Evolutionary conservation across 139 green algal species (phyloP).

Genomic region (Chlorella sp.): DNA sequence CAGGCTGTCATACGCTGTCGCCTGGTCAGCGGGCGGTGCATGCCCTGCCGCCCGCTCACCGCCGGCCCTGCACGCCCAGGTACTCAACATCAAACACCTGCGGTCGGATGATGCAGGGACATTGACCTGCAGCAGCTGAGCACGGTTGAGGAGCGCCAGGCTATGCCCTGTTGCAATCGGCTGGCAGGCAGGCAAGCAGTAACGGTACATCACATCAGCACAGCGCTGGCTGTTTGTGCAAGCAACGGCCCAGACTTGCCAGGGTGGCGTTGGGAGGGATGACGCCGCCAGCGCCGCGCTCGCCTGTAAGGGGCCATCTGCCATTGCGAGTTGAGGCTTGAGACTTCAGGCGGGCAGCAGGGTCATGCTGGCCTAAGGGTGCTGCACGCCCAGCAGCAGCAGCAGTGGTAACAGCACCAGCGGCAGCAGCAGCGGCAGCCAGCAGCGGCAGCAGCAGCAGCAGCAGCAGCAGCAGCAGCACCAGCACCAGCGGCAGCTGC

Average conservation of each 20-base stretch:
- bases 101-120: too few relatives aligned
- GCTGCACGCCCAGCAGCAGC: too few relatives aligned
- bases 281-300: slow-evolving; percentile 75
- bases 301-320: slow-evolving; percentile 29
- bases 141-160: too few relatives aligned
- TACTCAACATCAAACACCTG: slow-evolving; percentile 84
- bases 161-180: too few relatives aligned
- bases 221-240: too few relatives aligned
- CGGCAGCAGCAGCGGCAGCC: not conserved
- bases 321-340: not conserved
- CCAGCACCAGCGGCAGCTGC: not conserved
- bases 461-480: not conserved
- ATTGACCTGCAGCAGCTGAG: too few relatives aligned
- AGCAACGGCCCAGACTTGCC: slow-evolving; percentile 14
- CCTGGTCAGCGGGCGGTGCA: too few relatives aligned
- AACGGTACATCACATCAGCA: too few relatives aligned
- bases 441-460: not conserved
- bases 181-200: too few relatives aligned
- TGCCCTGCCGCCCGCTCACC: not conserved
- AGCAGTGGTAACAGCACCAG: too few relatives aligned
- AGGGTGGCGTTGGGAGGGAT: slow-evolving; percentile 87
- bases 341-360: not conserved
- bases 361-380: too few relatives aligned
- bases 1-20: too few relatives aligned
- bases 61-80: slow-evolving; percentile 31